Conservation (phyloP, 2,329 filamentous ascomycete genomes). For the Davidsoniella virescens region DNA sequence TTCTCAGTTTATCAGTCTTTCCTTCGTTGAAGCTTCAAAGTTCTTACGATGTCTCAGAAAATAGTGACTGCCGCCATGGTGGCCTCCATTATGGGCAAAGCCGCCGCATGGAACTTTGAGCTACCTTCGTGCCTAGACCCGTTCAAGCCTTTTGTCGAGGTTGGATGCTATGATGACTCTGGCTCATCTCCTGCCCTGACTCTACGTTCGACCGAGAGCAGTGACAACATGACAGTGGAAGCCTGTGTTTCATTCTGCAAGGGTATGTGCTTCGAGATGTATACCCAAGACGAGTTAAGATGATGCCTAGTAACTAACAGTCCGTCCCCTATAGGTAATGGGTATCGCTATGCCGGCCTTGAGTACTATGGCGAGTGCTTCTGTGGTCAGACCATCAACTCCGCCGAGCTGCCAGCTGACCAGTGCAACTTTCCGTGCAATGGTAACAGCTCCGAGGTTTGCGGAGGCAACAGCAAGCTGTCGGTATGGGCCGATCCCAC, state of each 20-base stretch:
- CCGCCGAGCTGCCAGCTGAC: conserved; percentile 33
- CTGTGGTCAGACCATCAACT: conserved; percentile 33
- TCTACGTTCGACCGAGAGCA: conserved; percentile 25
- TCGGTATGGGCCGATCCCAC: conserved; percentile 34
- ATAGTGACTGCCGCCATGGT: conserved; percentile 22
- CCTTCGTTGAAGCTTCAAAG: too few relatives aligned
- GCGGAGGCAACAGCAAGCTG: conserved; percentile 31
- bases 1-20: too few relatives aligned
- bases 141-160: conserved; percentile 31
- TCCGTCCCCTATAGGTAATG: conserved; percentile 23
- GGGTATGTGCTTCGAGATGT: conserved; percentile 19
- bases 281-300: background rate
- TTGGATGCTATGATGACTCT: conserved; percentile 31
- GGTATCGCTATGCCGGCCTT: conserved; percentile 34
- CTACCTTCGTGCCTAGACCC: conserved; percentile 28
- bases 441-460: conserved; percentile 28
- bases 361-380: conserved; percentile 37
- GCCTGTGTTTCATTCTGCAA: conserved; percentile 33
- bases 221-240: conserved; percentile 30
- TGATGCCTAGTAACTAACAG: background rate
- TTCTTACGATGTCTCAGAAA: too few relatives aligned
- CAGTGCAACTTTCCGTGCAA: conserved; percentile 42
- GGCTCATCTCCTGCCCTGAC: conserved; percentile 21
- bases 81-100: conserved; percentile 22
- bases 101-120: conserved; percentile 27